These are phyloP conservation scores for Dothiorella sarmentorum DNA, from an alignment of 2,329 filamentous ascomycete genomes.

Conservation along the genomic window DNA sequence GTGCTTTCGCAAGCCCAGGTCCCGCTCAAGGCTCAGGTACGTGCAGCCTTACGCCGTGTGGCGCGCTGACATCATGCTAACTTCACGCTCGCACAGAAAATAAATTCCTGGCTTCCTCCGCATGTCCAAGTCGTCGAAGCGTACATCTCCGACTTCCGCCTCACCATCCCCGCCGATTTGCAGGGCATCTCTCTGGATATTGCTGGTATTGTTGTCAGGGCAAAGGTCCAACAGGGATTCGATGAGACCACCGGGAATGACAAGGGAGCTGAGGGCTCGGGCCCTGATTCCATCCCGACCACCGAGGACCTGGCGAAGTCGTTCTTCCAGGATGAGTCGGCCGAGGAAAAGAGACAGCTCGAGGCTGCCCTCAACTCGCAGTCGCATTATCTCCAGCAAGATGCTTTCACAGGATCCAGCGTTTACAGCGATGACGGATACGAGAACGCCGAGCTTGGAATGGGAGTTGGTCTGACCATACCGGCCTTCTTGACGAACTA, in stretches of 20 bases:
- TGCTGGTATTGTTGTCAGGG: conserved; percentile 71
- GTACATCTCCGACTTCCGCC: conserved; percentile 68
- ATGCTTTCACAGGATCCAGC: conserved; percentile 41
- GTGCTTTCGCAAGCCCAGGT: conserved; percentile 85
- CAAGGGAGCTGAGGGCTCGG: neutral
- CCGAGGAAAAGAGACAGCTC: conserved; percentile 62
- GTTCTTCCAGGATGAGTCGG: conserved; percentile 69
- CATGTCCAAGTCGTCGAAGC: conserved; percentile 70
- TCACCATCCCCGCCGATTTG: conserved; percentile 85
- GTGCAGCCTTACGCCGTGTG: conserved; percentile 25
- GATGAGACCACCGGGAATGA: neutral
- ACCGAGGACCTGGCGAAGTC: conserved; percentile 72
- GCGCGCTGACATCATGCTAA: conserved; percentile 22
- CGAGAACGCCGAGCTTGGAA: conserved; percentile 14
- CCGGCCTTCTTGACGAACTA: conserved; percentile 69
- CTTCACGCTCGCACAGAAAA: conserved; percentile 58
- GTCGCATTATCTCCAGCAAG: conserved; percentile 57
- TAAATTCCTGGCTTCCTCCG: conserved; percentile 69
- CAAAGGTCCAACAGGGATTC: conserved; percentile 18
- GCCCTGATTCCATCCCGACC: conserved; percentile 55
- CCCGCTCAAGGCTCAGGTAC: conserved; percentile 72
- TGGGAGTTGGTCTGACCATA: conserved; percentile 53
- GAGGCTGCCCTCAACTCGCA: conserved; percentile 66
- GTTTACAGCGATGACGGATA: conserved; percentile 50
- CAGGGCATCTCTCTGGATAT: conserved; percentile 81